Evolutionary conservation across 352 stramenopile species (phyloP).

Genomic region (Globisporangium viniferum): DNA sequence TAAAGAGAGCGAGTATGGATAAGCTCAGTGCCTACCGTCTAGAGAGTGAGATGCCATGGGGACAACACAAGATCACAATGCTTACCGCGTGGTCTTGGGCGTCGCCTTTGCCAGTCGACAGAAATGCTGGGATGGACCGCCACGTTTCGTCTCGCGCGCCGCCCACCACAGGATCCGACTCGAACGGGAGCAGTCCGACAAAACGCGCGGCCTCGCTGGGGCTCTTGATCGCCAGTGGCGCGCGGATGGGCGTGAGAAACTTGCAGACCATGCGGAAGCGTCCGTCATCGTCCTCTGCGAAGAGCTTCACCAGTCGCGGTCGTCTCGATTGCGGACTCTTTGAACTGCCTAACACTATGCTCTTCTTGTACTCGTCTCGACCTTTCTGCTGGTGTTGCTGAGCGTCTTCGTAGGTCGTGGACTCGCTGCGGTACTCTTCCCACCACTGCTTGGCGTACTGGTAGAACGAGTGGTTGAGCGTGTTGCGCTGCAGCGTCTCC

Average conservation of each 20-base stretch:
- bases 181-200: conserved; percentile 74
- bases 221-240: conserved; percentile 42
- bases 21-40: background rate
- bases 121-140: conserved; percentile 65
- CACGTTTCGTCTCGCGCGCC: conserved; percentile 66
- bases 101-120: conserved; percentile 75
- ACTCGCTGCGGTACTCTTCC: conserved; percentile 65
- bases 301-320: conserved; percentile 71
- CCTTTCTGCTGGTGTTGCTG: conserved; percentile 1
- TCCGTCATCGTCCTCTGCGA: conserved; percentile 86
- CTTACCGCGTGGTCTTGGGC: conserved; percentile 78
- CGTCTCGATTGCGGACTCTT: conserved; percentile 13
- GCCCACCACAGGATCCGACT: conserved; percentile 47
- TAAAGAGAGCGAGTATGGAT: background rate
- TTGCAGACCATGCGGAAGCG: conserved; percentile 84
- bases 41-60: background rate
- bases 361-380: conserved; percentile 23
- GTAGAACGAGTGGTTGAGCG: conserved; percentile 64
- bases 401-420: conserved; percentile 10
- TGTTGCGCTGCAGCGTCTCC: conserved; percentile 50
- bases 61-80: background rate
- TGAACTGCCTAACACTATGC: background rate
- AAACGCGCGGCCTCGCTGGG: conserved; percentile 86
- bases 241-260: conserved; percentile 67
- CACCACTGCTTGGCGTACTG: conserved; percentile 85